phyloP scores from a whole-genome alignment of 2,329 filamentous ascomycete species.

The Hymenoscyphus salicellus region DNA sequence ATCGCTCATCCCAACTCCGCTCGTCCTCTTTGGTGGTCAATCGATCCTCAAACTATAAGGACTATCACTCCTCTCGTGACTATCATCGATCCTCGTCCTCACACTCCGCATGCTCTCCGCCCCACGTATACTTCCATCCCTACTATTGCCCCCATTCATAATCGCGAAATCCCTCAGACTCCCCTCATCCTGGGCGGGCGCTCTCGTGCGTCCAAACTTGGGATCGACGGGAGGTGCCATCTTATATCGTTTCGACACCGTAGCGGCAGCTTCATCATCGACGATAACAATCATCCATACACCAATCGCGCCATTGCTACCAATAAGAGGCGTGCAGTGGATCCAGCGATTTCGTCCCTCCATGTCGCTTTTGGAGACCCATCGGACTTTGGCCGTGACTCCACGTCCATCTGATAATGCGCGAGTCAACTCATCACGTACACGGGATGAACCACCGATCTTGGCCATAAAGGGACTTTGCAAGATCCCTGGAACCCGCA shows the following conservation, averaged over 20 bases:
- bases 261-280: constrained; percentile 52
- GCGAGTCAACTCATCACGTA: constrained; percentile 48
- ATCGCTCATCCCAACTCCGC: neutral
- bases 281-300: constrained; percentile 78
- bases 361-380: constrained; percentile 52
- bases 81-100: constrained; percentile 6
- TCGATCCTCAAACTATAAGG: constrained; percentile 28
- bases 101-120: constrained; percentile 18
- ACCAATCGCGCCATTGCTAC: constrained; percentile 64
- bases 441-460: constrained; percentile 49
- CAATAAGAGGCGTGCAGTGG: constrained; percentile 71
- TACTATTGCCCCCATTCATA: constrained; percentile 16
- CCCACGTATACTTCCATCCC: constrained; percentile 15
- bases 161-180: constrained; percentile 31
- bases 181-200: constrained; percentile 19
- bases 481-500: constrained; percentile 65
- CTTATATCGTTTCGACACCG: constrained; percentile 22
- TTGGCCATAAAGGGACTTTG: constrained; percentile 56
- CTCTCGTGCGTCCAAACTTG: constrained; percentile 25
- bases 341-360: constrained; percentile 68
- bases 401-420: constrained; percentile 67
- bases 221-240: constrained; percentile 35
- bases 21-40: constrained; percentile 7
- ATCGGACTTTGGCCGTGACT: constrained; percentile 72
- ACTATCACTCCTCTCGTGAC: constrained; percentile 21